A percentile compares a stretch with the other conserved stretches of the same genome.
These are phyloP conservation scores for Tillandsia fasciculata DNA, from an alignment of 176 grass and related monocot species.

Conservation along the genomic window DNA sequence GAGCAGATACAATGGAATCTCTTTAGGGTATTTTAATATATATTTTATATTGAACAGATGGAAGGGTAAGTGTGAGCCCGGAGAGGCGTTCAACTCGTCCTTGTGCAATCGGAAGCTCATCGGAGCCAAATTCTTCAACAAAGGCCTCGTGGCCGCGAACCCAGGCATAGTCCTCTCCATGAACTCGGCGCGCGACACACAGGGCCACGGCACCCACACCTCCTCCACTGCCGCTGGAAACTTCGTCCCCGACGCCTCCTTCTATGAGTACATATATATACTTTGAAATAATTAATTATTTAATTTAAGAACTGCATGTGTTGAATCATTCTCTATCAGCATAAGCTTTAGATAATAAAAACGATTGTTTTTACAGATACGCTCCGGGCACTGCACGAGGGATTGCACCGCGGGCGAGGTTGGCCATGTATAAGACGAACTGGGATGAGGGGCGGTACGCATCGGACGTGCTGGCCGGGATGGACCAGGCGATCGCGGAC, in stretches of 20 bases:
- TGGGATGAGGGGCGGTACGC: conserved; percentile 32
- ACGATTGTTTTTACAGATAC: conserved; percentile 3
- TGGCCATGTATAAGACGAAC: conserved; percentile 72
- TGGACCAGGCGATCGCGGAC: conserved; percentile 70
- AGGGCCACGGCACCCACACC: conserved; percentile 79
- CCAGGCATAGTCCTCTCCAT: conserved; percentile 32
- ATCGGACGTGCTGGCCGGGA: conserved; percentile 65
- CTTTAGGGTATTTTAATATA: too few species aligned
- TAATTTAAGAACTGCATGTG: background rate
- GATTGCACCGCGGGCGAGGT: conserved; percentile 52
- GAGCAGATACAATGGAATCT: too few species aligned
- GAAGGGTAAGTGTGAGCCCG: conserved; percentile 57
- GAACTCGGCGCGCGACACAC: conserved; percentile 54
- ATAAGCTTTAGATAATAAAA: background rate
- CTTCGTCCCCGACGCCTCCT: conserved; percentile 23
- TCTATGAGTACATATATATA: conserved; percentile 34
- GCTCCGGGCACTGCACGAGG: conserved; percentile 40
- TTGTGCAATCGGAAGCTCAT: conserved; percentile 77
- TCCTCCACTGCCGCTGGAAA: conserved; percentile 56
- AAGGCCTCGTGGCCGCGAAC: conserved; percentile 26
- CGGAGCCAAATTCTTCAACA: conserved; percentile 65
- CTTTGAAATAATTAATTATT: background rate
- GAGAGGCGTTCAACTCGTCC: conserved; percentile 36
- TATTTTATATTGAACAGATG: conserved; percentile 15
- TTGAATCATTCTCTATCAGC: background rate